phyloP scores from a whole-genome alignment of 139 green algal species.

The Picochlorum sp. region DNA sequence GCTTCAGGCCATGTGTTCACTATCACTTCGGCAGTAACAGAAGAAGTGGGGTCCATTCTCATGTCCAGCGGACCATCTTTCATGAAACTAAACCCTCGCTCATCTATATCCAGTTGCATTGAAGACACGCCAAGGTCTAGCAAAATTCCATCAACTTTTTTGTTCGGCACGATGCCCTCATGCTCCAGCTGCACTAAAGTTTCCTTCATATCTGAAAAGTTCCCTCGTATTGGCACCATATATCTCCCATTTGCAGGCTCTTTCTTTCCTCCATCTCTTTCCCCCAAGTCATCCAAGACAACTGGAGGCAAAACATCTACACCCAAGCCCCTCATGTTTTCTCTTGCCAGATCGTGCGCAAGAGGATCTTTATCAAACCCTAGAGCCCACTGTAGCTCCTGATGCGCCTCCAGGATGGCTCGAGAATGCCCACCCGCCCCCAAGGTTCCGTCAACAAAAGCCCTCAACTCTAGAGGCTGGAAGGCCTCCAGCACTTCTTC shows the following conservation, averaged over 20 bases:
- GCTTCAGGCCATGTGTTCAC: constrained; percentile 82
- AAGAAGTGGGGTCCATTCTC: constrained; percentile 70
- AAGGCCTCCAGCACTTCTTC: constrained; percentile 53
- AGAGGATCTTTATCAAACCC: constrained; percentile 80
- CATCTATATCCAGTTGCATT: constrained; percentile 88
- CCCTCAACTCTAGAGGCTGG: constrained; percentile 13
- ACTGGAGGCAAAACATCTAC: constrained; percentile 4
- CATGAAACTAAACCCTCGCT: constrained; percentile 82
- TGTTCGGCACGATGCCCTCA: neutral
- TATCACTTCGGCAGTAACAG: constrained; percentile 60
- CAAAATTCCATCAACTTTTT: constrained; percentile 68
- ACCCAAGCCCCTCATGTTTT: constrained; percentile 28
- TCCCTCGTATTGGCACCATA: neutral
- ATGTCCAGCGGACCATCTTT: constrained; percentile 75
- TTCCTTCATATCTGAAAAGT: constrained; percentile 31
- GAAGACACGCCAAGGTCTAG: constrained; percentile 92
- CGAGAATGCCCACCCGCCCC: constrained; percentile 75
- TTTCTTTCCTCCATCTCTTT: neutral
- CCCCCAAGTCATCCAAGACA: neutral
- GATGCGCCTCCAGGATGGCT: constrained; percentile 54
- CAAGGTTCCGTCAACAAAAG: constrained; percentile 82
- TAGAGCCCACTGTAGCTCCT: constrained; percentile 60
- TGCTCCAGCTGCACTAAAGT: constrained; percentile 9
- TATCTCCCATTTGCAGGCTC: neutral
- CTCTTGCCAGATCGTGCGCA: constrained; percentile 57